Evolutionary conservation across 768 basidiomycete species (phyloP), one percentile per base, ranked within the genome.

Genomic region (Solioccasus polychromus): DNA sequence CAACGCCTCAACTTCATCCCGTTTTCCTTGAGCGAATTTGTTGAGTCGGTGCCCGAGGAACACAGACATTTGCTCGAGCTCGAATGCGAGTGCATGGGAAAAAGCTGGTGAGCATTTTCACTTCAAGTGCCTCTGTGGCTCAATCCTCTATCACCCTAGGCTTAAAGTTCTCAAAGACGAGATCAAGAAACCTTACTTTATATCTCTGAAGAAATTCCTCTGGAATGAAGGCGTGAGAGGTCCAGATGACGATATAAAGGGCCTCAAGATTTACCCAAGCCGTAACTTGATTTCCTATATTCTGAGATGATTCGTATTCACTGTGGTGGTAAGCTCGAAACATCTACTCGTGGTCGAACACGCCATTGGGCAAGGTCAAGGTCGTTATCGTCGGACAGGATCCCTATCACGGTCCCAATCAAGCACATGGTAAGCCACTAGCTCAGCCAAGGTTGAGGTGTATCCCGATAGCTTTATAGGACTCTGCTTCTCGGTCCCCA

Each of bases 351-450:
- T 97, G 93, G 93, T 89, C 90, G 3, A 78, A 85, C 45, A 93
- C 91, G 23, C 90, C 91, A 3, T 70, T 96, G 14, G 85, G 88
- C 11, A 80, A 83, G 51, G 81, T 97, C 51, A 84, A 82, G 61
- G 87, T 92, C 22, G 91, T 96, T 39, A 91, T 96, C 47, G 76
- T 97, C 43, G 87, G 88, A 8, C 91, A 92, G 68, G 92, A 93
- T 71, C 91, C 91, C 22, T 93, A 92, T 64, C 88, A 89, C 62
- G 77, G 79, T 50, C 66, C 71, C 30, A 81, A 83, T 37, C 91
- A 93, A 71, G 92, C 92, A 36, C 91, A 94, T 58, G 92, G 88
- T 87, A 53, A 59, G 74, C 53, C 49, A 22, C 36, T 34, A 24
- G 11, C 19, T 26, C n/a, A 9, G 24, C 39, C 37, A 28, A 61